A percentile compares a stretch with the other conserved stretches of the same genome.
phyloP scores from a whole-genome alignment of 495 filamentous ascomycete species.

The Neurospora sp. region DNA sequence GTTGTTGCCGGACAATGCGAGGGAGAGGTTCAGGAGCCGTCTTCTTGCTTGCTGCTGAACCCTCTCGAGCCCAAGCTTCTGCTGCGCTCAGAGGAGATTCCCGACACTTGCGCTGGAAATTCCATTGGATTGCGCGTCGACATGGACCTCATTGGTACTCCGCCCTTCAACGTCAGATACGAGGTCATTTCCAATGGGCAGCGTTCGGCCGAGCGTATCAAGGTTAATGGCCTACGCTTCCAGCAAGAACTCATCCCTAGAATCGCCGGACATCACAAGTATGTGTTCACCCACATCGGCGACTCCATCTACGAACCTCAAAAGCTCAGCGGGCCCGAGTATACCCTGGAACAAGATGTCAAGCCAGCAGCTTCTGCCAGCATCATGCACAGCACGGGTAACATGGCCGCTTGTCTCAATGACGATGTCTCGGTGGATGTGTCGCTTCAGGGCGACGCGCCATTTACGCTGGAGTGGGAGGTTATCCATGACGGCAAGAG shows the following conservation, averaged over 20 bases:
- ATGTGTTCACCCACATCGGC: slow-evolving; percentile 68
- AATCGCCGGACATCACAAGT: slow-evolving; percentile 74
- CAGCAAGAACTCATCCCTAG: slow-evolving; percentile 77
- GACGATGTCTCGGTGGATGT: slow-evolving; percentile 65
- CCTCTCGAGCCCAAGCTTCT: slow-evolving; percentile 75
- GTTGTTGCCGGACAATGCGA: slow-evolving; percentile 69
- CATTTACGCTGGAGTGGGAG: slow-evolving; percentile 89
- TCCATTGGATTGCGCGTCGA: slow-evolving; percentile 82
- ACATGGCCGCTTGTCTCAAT: slow-evolving; percentile 65
- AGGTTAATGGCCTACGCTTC: slow-evolving; percentile 52
- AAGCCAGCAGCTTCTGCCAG: slow-evolving; percentile 79
- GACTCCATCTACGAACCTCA: slow-evolving; percentile 69
- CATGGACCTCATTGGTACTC: slow-evolving; percentile 78
- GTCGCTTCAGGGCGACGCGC: slow-evolving; percentile 64
- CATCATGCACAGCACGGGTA: slow-evolving; percentile 45
- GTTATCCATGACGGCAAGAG: slow-evolving; percentile 83
- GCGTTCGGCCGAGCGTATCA: slow-evolving; percentile 17
- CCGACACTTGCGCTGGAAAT: slow-evolving; percentile 88
- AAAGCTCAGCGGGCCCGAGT: slow-evolving; percentile 38
- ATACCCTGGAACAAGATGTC: slow-evolving; percentile 74
- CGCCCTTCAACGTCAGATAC: slow-evolving; percentile 73
- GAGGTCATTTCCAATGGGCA: slow-evolving; percentile 49
- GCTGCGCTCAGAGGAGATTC: slow-evolving; percentile 65
- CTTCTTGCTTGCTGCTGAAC: slow-evolving; percentile 80
- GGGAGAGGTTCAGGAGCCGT: slow-evolving; percentile 84